These are phyloP conservation scores for Fusarium phyllophilum DNA, from an alignment of 2,329 filamentous ascomycete genomes.

Conservation along the genomic window DNA sequence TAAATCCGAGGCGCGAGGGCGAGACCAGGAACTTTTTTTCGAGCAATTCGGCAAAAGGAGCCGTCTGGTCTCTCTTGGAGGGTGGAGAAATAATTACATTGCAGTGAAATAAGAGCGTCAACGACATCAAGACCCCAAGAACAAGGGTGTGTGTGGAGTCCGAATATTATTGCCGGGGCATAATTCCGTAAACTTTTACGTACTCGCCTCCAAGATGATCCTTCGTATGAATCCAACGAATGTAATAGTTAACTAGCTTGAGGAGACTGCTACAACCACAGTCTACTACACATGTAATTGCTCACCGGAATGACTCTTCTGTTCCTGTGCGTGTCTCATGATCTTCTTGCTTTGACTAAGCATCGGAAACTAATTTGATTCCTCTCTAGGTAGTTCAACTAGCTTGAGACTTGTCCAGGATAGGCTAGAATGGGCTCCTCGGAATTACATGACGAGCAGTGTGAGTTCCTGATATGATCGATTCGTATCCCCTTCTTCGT, in stretches of 20 bases:
- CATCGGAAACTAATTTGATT: not conserved
- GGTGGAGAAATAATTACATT: conserved; percentile 33
- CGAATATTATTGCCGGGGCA: conserved; percentile 36
- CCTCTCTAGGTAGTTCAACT: not conserved
- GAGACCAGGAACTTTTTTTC: conserved; percentile 7
- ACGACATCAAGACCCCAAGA: conserved; percentile 13
- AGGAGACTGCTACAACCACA: not conserved
- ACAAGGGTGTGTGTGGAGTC: conserved; percentile 31
- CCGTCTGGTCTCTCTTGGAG: conserved; percentile 15
- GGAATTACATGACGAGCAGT: not conserved
- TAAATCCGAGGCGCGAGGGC: conserved; percentile 13
- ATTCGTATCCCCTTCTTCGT: not conserved
- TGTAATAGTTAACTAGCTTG: not conserved
- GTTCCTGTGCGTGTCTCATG: not conserved
- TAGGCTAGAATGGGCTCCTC: not conserved
- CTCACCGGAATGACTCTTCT: not conserved
- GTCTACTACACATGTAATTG: not conserved
- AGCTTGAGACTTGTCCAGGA: not conserved
- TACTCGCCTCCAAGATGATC: not conserved
- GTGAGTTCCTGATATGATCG: not conserved
- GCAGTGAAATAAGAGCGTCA: conserved; percentile 25
- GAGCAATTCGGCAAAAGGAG: conserved; percentile 27
- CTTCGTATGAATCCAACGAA: not conserved
- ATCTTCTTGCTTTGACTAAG: not conserved
- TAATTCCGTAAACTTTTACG: conserved; percentile 35